phyloP scores from a whole-genome alignment of 139 green algal genomes.

The Micromonas pusilla region DNA sequence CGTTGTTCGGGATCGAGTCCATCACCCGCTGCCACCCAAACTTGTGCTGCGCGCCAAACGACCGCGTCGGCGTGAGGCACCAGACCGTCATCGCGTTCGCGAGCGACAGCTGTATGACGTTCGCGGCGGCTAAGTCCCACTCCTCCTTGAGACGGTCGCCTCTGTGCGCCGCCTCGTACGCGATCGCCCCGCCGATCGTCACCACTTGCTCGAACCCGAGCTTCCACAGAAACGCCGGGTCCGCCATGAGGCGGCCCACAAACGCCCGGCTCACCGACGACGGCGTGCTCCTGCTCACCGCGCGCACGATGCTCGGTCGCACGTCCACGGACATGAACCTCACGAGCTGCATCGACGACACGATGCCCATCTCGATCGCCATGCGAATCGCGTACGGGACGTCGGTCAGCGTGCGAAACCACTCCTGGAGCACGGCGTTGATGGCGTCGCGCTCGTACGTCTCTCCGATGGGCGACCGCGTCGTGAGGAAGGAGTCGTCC shows the following conservation, averaged over 20 bases:
- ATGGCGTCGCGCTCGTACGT: slow-evolving; percentile 87
- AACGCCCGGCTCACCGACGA: slow-evolving; percentile 69
- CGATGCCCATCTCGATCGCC: slow-evolving; percentile 83
- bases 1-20: slow-evolving; percentile 63
- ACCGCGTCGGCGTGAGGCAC: slow-evolving; percentile 73
- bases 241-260: slow-evolving; percentile 90
- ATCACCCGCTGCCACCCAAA: slow-evolving; percentile 78
- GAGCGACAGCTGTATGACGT: slow-evolving; percentile 67
- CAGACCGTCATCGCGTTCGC: slow-evolving; percentile 81
- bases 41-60: slow-evolving; percentile 59
- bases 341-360: slow-evolving; percentile 81
- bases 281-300: slow-evolving; percentile 58
- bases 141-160: slow-evolving; percentile 66
- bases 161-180: slow-evolving; percentile 68
- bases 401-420: slow-evolving; percentile 75
- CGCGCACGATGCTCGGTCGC: slow-evolving; percentile 71
- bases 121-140: slow-evolving; percentile 80
- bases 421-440: slow-evolving; percentile 78
- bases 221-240: slow-evolving; percentile 93
- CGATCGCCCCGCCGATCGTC: slow-evolving; percentile 54
- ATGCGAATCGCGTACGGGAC: slow-evolving; percentile 81
- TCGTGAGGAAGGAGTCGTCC: slow-evolving; percentile 27
- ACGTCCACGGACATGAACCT: slow-evolving; percentile 89
- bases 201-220: slow-evolving; percentile 77
- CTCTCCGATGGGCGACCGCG: slow-evolving; percentile 33